Percentiles rank a stretch among this genome's conserved stretches.
These are phyloP conservation scores for Diospyros kaki DNA, from an alignment of 148 eudicot species.

Conservation along the genomic window DNA sequence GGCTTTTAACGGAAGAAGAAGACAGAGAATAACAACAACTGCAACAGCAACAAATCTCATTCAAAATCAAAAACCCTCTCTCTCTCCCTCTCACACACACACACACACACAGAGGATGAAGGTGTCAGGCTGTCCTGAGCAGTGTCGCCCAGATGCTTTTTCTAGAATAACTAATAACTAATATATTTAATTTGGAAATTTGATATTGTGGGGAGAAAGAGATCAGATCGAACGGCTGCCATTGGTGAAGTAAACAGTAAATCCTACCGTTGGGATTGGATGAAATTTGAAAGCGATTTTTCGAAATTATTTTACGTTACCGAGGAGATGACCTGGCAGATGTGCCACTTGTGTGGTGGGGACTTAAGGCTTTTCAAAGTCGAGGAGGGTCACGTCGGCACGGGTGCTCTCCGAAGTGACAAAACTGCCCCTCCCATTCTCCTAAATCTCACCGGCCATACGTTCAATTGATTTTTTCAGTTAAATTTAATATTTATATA, in stretches of 20 bases:
- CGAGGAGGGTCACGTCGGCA: too few species aligned
- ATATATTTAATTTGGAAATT: neutral
- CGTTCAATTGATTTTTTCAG: too few species aligned
- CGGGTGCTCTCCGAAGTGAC: too few species aligned
- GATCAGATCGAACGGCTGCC: constrained; percentile 16
- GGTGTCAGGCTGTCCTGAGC: constrained; percentile 3
- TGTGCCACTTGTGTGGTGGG: neutral
- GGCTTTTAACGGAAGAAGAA: constrained; percentile 16
- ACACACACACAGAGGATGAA: neutral
- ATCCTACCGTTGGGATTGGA: constrained; percentile 22
- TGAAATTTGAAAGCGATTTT: constrained; percentile 9
- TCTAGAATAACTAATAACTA: neutral
- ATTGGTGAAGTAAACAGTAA: neutral
- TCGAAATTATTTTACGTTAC: neutral
- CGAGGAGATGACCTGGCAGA: neutral
- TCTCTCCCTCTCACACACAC: neutral
- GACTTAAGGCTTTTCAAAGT: neutral
- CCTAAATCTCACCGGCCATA: too few species aligned
- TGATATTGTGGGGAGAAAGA: neutral
- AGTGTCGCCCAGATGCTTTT: constrained; percentile 13
- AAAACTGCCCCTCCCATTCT: too few species aligned
- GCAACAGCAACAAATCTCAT: neutral
- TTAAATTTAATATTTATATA: too few species aligned
- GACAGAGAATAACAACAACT: neutral
- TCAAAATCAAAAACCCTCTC: constrained; percentile 27